These are phyloP conservation scores for Solanum dulcamara DNA, from an alignment of 257 asterid genomes.

Conservation along the genomic window DNA sequence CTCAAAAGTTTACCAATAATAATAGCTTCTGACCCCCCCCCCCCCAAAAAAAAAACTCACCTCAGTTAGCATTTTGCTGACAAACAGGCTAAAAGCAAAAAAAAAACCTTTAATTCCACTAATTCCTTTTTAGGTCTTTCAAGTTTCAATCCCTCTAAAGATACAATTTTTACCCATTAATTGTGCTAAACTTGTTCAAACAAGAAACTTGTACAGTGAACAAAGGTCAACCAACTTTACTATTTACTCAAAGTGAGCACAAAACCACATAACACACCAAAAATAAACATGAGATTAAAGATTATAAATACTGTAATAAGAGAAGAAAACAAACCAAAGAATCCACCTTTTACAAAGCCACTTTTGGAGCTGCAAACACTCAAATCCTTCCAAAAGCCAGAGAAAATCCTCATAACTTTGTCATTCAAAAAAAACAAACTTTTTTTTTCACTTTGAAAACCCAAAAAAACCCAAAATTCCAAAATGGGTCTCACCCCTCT, in stretches of 20 bases:
- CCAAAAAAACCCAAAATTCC: slow-evolving; percentile 11
- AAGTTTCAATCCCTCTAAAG: not conserved
- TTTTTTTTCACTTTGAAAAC: slow-evolving; percentile 15
- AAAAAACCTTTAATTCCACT: not conserved
- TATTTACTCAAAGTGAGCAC: slow-evolving; percentile 13
- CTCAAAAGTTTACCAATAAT: not conserved
- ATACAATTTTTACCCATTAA: not conserved
- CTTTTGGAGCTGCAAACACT: slow-evolving; percentile 17
- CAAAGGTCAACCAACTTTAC: slow-evolving; percentile 7
- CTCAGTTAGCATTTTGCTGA: not conserved
- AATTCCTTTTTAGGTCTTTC: not conserved
- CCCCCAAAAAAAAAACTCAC: not conserved
- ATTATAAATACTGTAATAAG: not conserved
- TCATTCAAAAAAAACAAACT: slow-evolving; percentile 16
- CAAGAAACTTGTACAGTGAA: not conserved
- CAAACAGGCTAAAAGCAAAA: not conserved
- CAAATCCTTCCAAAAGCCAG: slow-evolving; percentile 32
- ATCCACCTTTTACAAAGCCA: slow-evolving; percentile 30
- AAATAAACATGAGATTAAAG: not conserved
- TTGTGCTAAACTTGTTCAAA: not conserved
- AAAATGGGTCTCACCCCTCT: slow-evolving; percentile 15
- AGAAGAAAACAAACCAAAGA: not conserved
- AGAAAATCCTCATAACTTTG: slow-evolving; percentile 32
- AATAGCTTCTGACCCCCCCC: not conserved
- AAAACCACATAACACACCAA: not conserved